Conservation (phyloP, 169 alveolate species). For the Eimeria necatrix region DNA sequence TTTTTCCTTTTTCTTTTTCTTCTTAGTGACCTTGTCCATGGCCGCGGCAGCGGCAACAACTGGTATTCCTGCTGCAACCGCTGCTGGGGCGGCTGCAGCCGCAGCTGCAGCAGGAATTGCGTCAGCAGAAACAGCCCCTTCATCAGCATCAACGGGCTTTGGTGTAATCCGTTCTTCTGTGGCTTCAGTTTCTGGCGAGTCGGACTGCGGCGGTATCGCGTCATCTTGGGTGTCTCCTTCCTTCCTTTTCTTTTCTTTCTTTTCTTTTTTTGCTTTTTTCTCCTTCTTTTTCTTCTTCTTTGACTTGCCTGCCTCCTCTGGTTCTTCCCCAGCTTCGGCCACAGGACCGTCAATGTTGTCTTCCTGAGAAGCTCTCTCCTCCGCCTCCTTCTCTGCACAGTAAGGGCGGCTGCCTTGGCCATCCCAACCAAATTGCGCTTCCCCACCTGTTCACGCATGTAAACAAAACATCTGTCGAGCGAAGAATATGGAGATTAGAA, state of each 20-base stretch:
- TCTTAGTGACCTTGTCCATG: background rate
- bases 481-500: background rate
- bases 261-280: slow-evolving; percentile 31
- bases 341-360: background rate
- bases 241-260: background rate
- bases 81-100: slow-evolving; percentile 4
- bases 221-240: background rate
- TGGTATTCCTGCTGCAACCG: background rate
- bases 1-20: too few relatives aligned
- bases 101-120: slow-evolving; percentile 42
- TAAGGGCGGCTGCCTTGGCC: slow-evolving; percentile 50
- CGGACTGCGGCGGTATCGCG: background rate
- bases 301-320: background rate
- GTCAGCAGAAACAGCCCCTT: background rate
- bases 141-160: background rate
- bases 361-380: background rate
- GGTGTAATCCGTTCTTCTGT: background rate
- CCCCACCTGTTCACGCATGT: slow-evolving; percentile 47
- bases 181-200: background rate
- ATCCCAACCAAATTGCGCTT: slow-evolving; percentile 68
- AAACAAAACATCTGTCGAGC: background rate
- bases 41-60: slow-evolving; percentile 3
- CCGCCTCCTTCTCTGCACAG: slow-evolving; percentile 6
- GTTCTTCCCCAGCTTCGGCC: background rate
- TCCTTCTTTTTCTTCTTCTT: slow-evolving; percentile 33